A percentile compares a stretch with the other conserved stretches of the same genome.
Conservation (phyloP, 169 alveolate species). For the Condylostoma magnum region DNA sequence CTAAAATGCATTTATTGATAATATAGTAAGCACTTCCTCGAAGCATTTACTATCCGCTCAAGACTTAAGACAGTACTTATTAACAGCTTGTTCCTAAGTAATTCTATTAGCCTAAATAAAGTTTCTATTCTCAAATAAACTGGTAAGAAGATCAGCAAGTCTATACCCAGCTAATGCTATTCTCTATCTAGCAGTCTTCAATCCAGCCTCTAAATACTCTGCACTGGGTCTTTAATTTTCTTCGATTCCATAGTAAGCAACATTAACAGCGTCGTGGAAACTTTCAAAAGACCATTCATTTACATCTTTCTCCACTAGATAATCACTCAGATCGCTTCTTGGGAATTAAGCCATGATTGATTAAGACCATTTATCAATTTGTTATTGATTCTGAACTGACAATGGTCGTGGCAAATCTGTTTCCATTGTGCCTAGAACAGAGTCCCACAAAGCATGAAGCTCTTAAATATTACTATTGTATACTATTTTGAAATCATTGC, state of each 20-base stretch:
- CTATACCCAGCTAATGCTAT: constrained; percentile 28
- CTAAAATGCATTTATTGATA: too few relatives aligned
- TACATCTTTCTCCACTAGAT: not conserved
- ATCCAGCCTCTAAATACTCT: not conserved
- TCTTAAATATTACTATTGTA: constrained; percentile 29
- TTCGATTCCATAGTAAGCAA: constrained; percentile 2
- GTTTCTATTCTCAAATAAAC: too few relatives aligned
- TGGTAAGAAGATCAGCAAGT: constrained; percentile 9
- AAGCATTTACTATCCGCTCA: too few relatives aligned
- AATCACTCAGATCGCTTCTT: not conserved
- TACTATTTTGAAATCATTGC: constrained; percentile 31
- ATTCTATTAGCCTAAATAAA: too few relatives aligned
- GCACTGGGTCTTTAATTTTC: not conserved
- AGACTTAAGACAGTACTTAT: too few relatives aligned
- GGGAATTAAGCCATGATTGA: not conserved
- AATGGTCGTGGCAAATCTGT: constrained; percentile 11
- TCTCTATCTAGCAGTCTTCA: not conserved
- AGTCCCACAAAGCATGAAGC: constrained; percentile 65
- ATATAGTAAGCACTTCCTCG: too few relatives aligned
- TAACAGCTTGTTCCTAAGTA: too few relatives aligned
- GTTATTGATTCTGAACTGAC: not conserved
- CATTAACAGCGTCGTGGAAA: constrained; percentile 1
- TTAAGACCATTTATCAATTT: not conserved
- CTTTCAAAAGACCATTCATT: not conserved
- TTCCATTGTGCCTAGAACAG: constrained; percentile 12